These are phyloP conservation scores for Dendrobium huoshanense DNA, from an alignment of 106 monocot genomes.

Conservation along the genomic window DNA sequence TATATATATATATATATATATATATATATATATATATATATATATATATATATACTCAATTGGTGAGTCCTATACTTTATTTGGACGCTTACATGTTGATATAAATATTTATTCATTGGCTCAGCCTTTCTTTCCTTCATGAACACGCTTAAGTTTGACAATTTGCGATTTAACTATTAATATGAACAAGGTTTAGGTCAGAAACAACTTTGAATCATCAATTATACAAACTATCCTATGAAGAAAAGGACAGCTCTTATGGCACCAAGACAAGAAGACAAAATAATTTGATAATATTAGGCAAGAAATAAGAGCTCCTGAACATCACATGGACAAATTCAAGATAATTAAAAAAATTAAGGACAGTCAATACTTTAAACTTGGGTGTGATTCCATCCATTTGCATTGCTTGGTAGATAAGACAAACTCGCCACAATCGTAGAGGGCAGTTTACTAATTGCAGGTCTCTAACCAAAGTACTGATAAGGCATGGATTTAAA, in stretches of 20 bases:
- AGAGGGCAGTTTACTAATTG: background rate
- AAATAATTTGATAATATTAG: background rate
- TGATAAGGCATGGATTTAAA: too few species aligned
- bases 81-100: too few species aligned
- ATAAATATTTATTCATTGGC: too few species aligned
- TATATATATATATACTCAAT: too few species aligned
- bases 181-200: background rate
- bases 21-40: too few species aligned
- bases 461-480: too few species aligned
- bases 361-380: background rate
- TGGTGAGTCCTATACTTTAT: too few species aligned
- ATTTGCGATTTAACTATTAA: slow-evolving; percentile 35
- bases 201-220: background rate
- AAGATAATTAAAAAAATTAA: background rate
- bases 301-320: background rate
- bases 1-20: too few species aligned
- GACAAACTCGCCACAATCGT: background rate
- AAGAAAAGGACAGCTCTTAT: background rate
- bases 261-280: background rate
- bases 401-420: background rate
- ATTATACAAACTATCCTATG: background rate
- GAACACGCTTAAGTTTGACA: slow-evolving; percentile 35
- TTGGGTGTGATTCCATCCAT: background rate
- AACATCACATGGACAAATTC: background rate
- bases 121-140: slow-evolving; percentile 45